phyloP scores from a whole-genome alignment of 2,329 filamentous ascomycete species.

The Myriosclerotinia curreyana region DNA sequence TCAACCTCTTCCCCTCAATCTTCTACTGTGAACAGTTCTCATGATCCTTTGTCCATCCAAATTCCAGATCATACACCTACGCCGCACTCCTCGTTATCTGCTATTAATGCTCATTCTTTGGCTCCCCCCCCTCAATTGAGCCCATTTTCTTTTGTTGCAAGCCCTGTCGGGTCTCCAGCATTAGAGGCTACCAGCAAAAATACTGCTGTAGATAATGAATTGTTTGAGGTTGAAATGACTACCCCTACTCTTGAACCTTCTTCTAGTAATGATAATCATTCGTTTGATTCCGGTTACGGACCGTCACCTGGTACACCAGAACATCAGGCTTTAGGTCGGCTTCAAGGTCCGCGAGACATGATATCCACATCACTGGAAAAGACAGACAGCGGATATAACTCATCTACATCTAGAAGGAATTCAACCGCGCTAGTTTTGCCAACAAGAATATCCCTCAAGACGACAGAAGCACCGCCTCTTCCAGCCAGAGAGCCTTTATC shows the following conservation, averaged over 20 bases:
- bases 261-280: slow-evolving; percentile 23
- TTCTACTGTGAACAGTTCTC: slow-evolving; percentile 1
- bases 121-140: slow-evolving; percentile 35
- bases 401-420: slow-evolving; percentile 49
- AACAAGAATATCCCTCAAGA: slow-evolving; percentile 21
- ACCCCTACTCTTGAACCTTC: slow-evolving; percentile 25
- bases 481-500: slow-evolving; percentile 25
- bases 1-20: not conserved
- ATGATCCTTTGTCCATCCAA: slow-evolving; percentile 19
- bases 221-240: slow-evolving; percentile 42
- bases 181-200: slow-evolving; percentile 49
- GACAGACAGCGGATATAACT: slow-evolving; percentile 61
- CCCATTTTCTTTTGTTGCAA: slow-evolving; percentile 41
- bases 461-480: slow-evolving; percentile 23
- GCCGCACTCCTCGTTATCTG: slow-evolving; percentile 2
- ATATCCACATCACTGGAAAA: slow-evolving; percentile 48
- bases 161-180: slow-evolving; percentile 37
- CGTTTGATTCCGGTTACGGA: slow-evolving; percentile 34
- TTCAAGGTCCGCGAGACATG: slow-evolving; percentile 24
- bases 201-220: slow-evolving; percentile 47
- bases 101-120: slow-evolving; percentile 26
- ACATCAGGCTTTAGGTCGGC: not conserved
- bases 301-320: slow-evolving; percentile 21
- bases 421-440: slow-evolving; percentile 20
- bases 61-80: slow-evolving; percentile 8